A percentile compares a stretch with the other conserved stretches of the same genome.
Conservation (phyloP, 257 asterid genomes). For the Capsicum rhomboideum region DNA sequence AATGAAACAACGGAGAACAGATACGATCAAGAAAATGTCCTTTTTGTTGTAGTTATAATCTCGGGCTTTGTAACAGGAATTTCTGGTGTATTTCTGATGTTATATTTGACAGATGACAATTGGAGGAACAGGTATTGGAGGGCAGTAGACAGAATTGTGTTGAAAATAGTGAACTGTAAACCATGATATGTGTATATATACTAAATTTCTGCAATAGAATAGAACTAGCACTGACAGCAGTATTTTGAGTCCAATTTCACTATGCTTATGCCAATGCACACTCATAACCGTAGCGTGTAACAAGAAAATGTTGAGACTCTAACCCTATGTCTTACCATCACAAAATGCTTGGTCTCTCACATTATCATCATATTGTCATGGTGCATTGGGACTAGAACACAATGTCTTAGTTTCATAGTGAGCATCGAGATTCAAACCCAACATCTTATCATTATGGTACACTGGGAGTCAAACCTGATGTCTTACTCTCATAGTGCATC, state of each 20-base stretch:
- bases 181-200: background rate
- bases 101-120: background rate
- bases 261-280: background rate
- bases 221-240: background rate
- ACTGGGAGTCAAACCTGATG: too few species aligned
- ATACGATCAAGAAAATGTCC: background rate
- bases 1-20: background rate
- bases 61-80: background rate
- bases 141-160: slow-evolving; percentile 6
- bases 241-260: background rate
- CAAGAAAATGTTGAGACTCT: background rate
- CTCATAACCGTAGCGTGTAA: background rate
- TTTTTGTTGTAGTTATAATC: background rate
- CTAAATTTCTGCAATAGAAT: background rate
- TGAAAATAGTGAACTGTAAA: background rate
- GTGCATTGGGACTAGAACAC: background rate
- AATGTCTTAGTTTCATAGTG: too few species aligned
- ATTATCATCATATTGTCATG: background rate
- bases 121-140: slow-evolving; percentile 10
- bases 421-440: too few species aligned
- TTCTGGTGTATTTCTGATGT: background rate
- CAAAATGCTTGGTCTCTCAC: background rate
- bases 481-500: too few species aligned
- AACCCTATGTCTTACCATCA: background rate
- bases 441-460: too few species aligned